Evolutionary conservation across 192 early-diverging fungal genomes (phyloP), one percentile per base, ranked within the genome.

Genomic region (Geosiphon pyriformis): DNA sequence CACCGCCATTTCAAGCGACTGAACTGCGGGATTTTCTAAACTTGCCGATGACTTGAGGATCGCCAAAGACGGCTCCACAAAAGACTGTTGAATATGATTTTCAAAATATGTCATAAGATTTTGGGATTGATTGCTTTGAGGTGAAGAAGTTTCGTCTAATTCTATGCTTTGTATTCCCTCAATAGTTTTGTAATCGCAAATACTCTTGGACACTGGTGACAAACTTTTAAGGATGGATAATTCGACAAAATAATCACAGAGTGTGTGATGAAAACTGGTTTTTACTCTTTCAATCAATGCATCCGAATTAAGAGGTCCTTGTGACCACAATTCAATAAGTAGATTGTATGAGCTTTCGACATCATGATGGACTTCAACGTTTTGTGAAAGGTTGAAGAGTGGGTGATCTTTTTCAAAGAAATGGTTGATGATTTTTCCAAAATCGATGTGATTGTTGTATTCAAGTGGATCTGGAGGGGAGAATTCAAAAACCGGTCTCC

Each of bases 201-300:
- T 61, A 37, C 74, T 68, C 1, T 60, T 63, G 8, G 70, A 67
- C 48, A 54, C 70, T 4, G 65, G 68, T 3, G 70, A 71, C 22
- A 78, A 67, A 3, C 76, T 69, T 60, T 78, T 67, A 4, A 56
- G 56, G 23, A 83, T 78, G 4, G 70, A 73, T 11, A 65, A 60
- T 67, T 85, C 83, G 47, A 83, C 74, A 22, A 81, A 73, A 50
- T 81, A 82, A 27, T 85, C 83, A 54, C 83, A 85, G 17, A 85
- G 55, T 35, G 75, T 78, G 61, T 83, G 83, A 8, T 68, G 69
- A 54, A 82, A 80, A 52, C 81, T 81, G 37, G 70, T 67, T 33
- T 54, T 68, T 32, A 85, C 58, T 12, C 75, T 50, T 0, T 82
- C 76, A 22, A 80, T 51, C 2, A 85, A 34, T 0, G 65, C 53